Evolutionary conservation across 2,329 filamentous ascomycete species (phyloP).

Genomic region (Verticillium longisporum): DNA sequence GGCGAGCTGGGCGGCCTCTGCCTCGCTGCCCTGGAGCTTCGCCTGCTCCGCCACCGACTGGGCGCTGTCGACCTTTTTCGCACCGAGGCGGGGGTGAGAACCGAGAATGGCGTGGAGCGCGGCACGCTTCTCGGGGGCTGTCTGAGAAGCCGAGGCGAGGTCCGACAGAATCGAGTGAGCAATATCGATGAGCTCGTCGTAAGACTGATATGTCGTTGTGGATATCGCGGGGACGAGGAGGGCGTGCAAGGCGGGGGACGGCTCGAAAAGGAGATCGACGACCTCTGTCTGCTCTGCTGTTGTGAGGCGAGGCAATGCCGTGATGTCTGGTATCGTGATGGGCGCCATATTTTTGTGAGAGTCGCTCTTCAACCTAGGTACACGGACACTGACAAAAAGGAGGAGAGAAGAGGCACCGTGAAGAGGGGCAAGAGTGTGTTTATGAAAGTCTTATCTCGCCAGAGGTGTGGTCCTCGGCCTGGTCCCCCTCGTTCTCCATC

Average conservation of each 20-base stretch:
- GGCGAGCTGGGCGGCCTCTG: constrained; percentile 50
- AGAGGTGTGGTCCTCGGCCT: too few species aligned
- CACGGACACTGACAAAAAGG: background rate
- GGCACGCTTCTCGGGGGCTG: constrained; percentile 36
- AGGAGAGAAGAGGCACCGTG: background rate
- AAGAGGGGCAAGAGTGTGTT: background rate
- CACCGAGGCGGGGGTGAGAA: constrained; percentile 78
- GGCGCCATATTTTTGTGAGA: constrained; percentile 4
- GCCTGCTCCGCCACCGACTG: constrained; percentile 79
- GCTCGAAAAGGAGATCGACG: constrained; percentile 81
- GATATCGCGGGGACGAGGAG: constrained; percentile 64
- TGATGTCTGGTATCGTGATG: constrained; percentile 47
- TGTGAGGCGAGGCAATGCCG: constrained; percentile 47
- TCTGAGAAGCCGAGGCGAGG: constrained; percentile 40
- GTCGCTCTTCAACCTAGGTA: background rate
- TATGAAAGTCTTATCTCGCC: too few species aligned
- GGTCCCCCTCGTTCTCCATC: too few species aligned
- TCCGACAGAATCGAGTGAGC: constrained; percentile 57
- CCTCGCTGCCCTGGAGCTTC: constrained; percentile 55
- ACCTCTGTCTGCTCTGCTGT: constrained; percentile 46
- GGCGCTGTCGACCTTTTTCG: constrained; percentile 73
- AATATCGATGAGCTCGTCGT: constrained; percentile 60
- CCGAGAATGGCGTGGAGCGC: constrained; percentile 67
- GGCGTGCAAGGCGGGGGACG: constrained; percentile 65
- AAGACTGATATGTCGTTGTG: constrained; percentile 51